Base-by-base conservation (phyloP, 2,329 filamentous ascomycete species). In the Calonectria multiphialidica region DNA sequence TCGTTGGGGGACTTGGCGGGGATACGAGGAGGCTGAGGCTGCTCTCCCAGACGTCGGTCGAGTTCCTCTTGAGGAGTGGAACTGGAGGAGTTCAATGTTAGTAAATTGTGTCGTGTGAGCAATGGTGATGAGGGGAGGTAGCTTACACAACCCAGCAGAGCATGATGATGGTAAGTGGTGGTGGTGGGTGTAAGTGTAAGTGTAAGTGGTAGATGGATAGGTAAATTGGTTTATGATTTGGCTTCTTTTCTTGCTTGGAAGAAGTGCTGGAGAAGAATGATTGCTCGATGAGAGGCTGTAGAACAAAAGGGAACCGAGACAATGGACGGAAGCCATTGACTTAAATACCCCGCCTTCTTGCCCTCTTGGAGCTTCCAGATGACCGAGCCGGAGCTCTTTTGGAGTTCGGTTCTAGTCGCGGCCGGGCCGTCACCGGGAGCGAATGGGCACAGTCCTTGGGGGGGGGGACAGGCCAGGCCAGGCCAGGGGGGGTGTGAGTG, bases 71-170 rank as follows among this genome's bases (percentile, higher is more conserved):
- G 44, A 50, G 70, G 70, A 42, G 66, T 72, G 47, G 50, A 61
- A 33, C 70, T 72, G 23, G 5, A 23, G 35, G 33, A 33, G 4
- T 33, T n/a, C 5, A 10, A 10, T 50, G 57, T 67, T 53, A 62
- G 49, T 30, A 3, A 21, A 40, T 18, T 35, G 35, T 53, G 59
- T 53, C 44, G 25, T 21, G 33, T 33, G 40, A 21, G 10, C 33
- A 18, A 4, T 12, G 12, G 23, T 21, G 35, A 37, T 6, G 55
- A n/a, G 18, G 25, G 28, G 33, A 16, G 5, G 13, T 15, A 62
- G 53, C 71, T 35, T 73, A 73, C 71, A 71, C 49, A 37, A 73
- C 71, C 57, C 44, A 66, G 68, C 71, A 59, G 44, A 73, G 68
- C 71, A 73, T 73, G 63, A 30, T 73, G 67, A 42, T 25, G 25